Percentiles rank a stretch among this genome's conserved stretches.
Evolutionary conservation across 441 rosid genomes (phyloP).

Genomic region (Isatis lusitanica): DNA sequence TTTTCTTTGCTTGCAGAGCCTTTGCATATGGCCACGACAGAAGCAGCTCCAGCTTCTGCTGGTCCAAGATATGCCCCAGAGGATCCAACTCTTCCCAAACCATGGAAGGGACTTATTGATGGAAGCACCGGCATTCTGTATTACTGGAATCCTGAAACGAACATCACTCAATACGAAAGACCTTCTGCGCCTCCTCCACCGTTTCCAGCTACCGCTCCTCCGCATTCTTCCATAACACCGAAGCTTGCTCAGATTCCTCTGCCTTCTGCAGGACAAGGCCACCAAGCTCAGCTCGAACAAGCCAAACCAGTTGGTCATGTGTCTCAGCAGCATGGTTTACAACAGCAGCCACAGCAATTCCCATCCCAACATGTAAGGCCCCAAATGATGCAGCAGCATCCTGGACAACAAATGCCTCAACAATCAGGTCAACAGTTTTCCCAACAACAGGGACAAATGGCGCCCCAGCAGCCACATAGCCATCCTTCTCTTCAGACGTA

Average conservation of each 20-base stretch:
- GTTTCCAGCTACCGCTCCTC: constrained; percentile 58
- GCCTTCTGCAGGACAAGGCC: constrained; percentile 48
- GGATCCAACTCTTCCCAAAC: constrained; percentile 87
- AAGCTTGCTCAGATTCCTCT: constrained; percentile 63
- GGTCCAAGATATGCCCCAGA: constrained; percentile 92
- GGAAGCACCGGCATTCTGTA: constrained; percentile 74
- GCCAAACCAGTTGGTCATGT: constrained; percentile 38
- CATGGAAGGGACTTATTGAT: constrained; percentile 91
- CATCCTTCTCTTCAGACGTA: constrained; percentile 34
- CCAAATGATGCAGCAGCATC: constrained; percentile 59
- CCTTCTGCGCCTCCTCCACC: constrained; percentile 62
- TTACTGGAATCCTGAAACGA: constrained; percentile 95
- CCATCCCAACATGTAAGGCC: constrained; percentile 50
- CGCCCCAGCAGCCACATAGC: constrained; percentile 38
- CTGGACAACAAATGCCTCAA: constrained; percentile 54
- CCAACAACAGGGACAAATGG: constrained; percentile 54
- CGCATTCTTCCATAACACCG: constrained; percentile 46
- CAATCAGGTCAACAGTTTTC: constrained; percentile 53
- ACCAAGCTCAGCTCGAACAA: constrained; percentile 35
- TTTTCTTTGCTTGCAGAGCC: constrained; percentile 35
- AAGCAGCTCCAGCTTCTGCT: constrained; percentile 49
- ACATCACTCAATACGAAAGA: constrained; percentile 84
- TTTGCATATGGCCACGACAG: constrained; percentile 59
- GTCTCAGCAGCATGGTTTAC: constrained; percentile 55
- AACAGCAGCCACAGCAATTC: constrained; percentile 54